Evolutionary conservation across 2,329 filamentous ascomycete species (phyloP).

Genomic region (Fusarium lateritium): DNA sequence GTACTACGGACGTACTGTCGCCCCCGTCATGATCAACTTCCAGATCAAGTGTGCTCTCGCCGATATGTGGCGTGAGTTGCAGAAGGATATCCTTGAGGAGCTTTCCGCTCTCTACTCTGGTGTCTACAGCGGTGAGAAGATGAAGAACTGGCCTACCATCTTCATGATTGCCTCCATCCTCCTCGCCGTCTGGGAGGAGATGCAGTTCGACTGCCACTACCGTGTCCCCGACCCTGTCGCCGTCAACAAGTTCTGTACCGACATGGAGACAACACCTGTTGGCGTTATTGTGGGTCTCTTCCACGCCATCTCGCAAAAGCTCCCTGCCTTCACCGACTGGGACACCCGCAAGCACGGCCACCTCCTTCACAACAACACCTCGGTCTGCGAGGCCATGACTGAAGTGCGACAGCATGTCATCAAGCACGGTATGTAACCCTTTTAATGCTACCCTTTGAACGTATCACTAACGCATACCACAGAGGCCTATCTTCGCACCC

Average conservation of each 20-base stretch:
- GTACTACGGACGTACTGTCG: slow-evolving; percentile 90
- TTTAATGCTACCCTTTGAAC: not conserved
- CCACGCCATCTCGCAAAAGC: slow-evolving; percentile 97
- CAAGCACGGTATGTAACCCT: slow-evolving; percentile 86
- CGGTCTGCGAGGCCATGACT: slow-evolving; percentile 95
- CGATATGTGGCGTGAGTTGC: slow-evolving; percentile 97
- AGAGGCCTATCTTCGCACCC: slow-evolving; percentile 90
- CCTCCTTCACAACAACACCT: slow-evolving; percentile 88
- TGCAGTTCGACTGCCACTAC: slow-evolving; percentile 99
- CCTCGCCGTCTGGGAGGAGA: slow-evolving; percentile 96
- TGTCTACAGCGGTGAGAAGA: slow-evolving; percentile 95
- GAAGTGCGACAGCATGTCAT: slow-evolving; percentile 93
- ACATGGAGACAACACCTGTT: slow-evolving; percentile 97
- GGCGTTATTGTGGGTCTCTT: slow-evolving; percentile 97
- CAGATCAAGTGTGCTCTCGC: slow-evolving; percentile 98
- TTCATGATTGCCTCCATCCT: slow-evolving; percentile 97
- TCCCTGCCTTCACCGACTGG: slow-evolving; percentile 94
- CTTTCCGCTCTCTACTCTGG: slow-evolving; percentile 94
- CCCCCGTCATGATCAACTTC: slow-evolving; percentile 99
- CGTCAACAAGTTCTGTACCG: slow-evolving; percentile 93
- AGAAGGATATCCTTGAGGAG: slow-evolving; percentile 96
- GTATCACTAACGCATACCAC: slow-evolving; percentile 47
- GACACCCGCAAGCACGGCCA: slow-evolving; percentile 93
- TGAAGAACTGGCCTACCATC: slow-evolving; percentile 99
- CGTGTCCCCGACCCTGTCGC: slow-evolving; percentile 86